Evolutionary conservation across 2,329 filamentous ascomycete species (phyloP).

Genomic region (Alternaria conjuncta): DNA sequence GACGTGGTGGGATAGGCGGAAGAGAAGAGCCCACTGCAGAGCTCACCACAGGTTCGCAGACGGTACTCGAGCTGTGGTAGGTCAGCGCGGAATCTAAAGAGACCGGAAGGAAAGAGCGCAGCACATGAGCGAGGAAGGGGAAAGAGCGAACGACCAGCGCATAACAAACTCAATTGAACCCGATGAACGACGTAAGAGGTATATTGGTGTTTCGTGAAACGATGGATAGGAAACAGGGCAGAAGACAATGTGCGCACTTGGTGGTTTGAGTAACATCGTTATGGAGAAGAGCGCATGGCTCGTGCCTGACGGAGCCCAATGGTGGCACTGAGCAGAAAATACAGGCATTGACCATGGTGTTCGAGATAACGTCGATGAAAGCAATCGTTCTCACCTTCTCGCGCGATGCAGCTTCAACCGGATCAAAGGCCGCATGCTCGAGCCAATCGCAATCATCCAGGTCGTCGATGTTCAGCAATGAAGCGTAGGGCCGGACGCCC

Average conservation of each 20-base stretch:
- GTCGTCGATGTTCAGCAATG: conserved; percentile 72
- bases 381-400: conserved; percentile 64
- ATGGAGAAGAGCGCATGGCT: conserved; percentile 19
- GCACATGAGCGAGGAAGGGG: conserved; percentile 4
- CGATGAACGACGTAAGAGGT: not conserved
- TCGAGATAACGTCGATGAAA: not conserved
- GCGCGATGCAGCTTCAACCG: conserved; percentile 61
- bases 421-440: conserved; percentile 65
- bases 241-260: not conserved
- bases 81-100: conserved; percentile 9
- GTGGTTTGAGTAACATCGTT: conserved; percentile 9
- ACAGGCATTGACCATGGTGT: not conserved
- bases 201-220: not conserved
- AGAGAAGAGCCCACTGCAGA: conserved; percentile 82
- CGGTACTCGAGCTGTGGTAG: conserved; percentile 73
- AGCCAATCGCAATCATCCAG: conserved; percentile 66
- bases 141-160: not conserved
- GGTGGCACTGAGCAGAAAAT: conserved; percentile 10
- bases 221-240: not conserved
- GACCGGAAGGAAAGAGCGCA: not conserved
- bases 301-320: conserved; percentile 23
- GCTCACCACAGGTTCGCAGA: conserved; percentile 74
- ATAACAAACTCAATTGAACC: not conserved
- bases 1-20: conserved; percentile 63
- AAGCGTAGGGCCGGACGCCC: conserved; percentile 75